Percentiles rank a stretch among this genome's conserved stretches.
These are phyloP conservation scores for Bimuria novae-zelandiae DNA, from an alignment of 2,329 filamentous ascomycete species.

Conservation along the genomic window DNA sequence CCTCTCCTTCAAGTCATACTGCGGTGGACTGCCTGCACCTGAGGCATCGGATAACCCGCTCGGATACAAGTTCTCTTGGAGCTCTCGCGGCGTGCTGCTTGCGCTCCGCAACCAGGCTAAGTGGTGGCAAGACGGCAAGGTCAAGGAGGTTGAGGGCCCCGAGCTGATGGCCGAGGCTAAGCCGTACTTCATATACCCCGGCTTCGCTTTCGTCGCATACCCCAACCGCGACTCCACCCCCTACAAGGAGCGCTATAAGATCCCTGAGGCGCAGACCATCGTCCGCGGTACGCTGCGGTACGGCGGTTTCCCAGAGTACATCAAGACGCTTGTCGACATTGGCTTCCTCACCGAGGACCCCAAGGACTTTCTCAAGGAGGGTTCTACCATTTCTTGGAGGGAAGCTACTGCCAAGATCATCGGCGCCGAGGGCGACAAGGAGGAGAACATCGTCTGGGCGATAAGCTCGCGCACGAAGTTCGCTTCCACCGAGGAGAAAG, in stretches of 20 bases:
- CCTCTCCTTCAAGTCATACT: conserved; percentile 79
- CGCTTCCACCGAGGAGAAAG: conserved; percentile 67
- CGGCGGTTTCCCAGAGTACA: conserved; percentile 86
- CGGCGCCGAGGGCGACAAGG: conserved; percentile 66
- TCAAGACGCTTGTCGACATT: conserved; percentile 84
- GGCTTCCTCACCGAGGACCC: conserved; percentile 81
- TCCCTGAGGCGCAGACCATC: conserved; percentile 88
- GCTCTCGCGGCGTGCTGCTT: conserved; percentile 81
- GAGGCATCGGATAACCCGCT: conserved; percentile 86
- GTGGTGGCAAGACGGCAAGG: conserved; percentile 79
- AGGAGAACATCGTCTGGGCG: conserved; percentile 72
- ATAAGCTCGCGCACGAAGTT: conserved; percentile 79
- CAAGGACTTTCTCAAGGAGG: conserved; percentile 64
- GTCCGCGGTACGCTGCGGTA: conserved; percentile 85
- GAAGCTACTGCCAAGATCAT: conserved; percentile 81
- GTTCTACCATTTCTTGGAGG: conserved; percentile 73
- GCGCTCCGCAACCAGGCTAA: conserved; percentile 85
- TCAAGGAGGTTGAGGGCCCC: conserved; percentile 59
- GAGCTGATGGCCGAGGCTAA: conserved; percentile 87
- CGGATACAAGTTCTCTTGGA: conserved; percentile 86
- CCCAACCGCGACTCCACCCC: conserved; percentile 88
- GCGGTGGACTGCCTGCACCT: conserved; percentile 57
- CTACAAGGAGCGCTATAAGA: conserved; percentile 87
- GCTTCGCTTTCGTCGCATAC: conserved; percentile 89
- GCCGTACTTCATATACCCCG: conserved; percentile 88